Evolutionary conservation across 2,329 filamentous ascomycete genomes (phyloP).

Genomic region (Capronia coronata): DNA sequence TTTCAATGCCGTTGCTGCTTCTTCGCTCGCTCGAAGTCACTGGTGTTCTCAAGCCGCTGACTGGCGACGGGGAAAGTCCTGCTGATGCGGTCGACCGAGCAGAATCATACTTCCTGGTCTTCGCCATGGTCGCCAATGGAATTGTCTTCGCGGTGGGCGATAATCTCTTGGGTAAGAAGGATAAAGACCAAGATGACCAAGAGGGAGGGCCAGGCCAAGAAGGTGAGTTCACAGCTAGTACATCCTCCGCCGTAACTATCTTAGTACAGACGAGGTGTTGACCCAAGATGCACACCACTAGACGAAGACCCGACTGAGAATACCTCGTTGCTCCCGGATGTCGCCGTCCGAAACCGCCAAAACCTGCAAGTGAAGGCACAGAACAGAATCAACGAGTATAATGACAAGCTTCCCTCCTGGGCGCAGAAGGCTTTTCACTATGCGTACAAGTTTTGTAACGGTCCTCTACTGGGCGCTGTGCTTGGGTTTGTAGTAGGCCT

Average conservation of each 20-base stretch:
- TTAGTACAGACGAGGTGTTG: background rate
- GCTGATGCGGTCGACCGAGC: conserved; percentile 50
- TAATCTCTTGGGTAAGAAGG: conserved; percentile 37
- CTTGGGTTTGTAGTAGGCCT: conserved; percentile 55
- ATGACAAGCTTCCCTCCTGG: background rate
- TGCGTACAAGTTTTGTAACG: conserved; percentile 51
- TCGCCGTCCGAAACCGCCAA: background rate
- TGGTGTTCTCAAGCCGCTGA: conserved; percentile 49
- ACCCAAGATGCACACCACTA: background rate
- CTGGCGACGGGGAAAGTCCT: conserved; percentile 38
- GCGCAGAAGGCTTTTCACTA: conserved; percentile 33
- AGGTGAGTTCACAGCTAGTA: background rate
- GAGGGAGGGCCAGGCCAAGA: conserved; percentile 40
- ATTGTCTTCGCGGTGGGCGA: conserved; percentile 59
- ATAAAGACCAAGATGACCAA: conserved; percentile 18
- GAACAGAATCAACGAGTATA: background rate
- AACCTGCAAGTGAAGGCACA: background rate
- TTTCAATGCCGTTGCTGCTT: conserved; percentile 46
- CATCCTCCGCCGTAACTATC: too few species aligned
- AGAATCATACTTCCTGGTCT: conserved; percentile 60
- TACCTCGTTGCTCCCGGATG: conserved; percentile 46
- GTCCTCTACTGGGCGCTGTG: conserved; percentile 54
- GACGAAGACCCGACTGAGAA: background rate
- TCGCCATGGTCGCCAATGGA: conserved; percentile 56
- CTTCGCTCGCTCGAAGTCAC: conserved; percentile 49